Evolutionary conservation across 306 rosid species (phyloP), one percentile per base, ranked within the genome.

Genomic region (Delonix regia): DNA sequence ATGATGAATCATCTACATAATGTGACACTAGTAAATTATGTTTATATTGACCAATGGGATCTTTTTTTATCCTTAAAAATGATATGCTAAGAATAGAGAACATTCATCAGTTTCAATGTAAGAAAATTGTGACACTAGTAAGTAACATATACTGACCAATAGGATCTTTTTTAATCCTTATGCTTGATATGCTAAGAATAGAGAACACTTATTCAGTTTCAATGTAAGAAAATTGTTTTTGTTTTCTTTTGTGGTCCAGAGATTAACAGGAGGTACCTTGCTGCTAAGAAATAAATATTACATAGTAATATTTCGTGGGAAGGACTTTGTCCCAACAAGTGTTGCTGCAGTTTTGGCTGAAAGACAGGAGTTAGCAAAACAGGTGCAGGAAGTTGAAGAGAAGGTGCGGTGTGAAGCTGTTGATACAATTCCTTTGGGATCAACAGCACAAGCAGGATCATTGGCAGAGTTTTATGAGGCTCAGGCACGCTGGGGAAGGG

Each of bases 291-390:
- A 90, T 84, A 93, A 96, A 79, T 96, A 85, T 83, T 87, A 82
- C 88, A 93, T 96, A 74, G 96, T 96, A 83, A 86, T 93, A 45
- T 96, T 86, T 85, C 97, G 98, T 6, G 98, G 98, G 47, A 96
- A 91, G 79, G 99, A 96, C 84, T 96, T 96, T 69, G 83, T 96
- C 67, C 97, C 99, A 81, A 85, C 94, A 69, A 84, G 85, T 75
- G 94, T 93, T 66, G 97, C 97, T 65, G 53, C 90, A 73, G 88
- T 83, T 81, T 80, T 96, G 82, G 86, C 92, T 52, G 94, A 91
- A 88, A 93, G 99, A 85, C 89, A 81, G 85, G 91, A 91, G 75
- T 71, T 89, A 76, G 76, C 90, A 2, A 95, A 90, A 78, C 89
- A 84, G 61, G 86, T 93, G 60, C 98, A 86, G 87, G 98, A 91